Base-by-base conservation (phyloP, 345 rosid species). In the Eucalyptus regnans region DNA sequence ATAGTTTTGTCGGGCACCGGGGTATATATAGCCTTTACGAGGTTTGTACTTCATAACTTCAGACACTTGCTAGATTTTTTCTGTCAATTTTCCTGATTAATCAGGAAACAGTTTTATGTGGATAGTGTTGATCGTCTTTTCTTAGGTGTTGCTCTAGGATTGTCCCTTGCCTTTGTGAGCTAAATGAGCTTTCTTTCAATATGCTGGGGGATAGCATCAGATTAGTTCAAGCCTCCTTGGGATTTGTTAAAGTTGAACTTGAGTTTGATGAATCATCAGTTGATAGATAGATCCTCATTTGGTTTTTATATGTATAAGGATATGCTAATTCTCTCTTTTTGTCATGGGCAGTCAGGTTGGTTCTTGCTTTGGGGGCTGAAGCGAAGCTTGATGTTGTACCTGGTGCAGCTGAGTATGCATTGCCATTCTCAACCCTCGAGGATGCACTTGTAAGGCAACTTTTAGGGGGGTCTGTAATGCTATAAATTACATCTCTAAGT, bases 331-430 rank as follows among this genome's bases (percentile, higher is more conserved):
- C 62, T 52, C 48, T 88, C 90, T 88, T 90, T 89, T 95, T 91
- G 81, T 93, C 89, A 86, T 93, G 98, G 98, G 92, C 98, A 96
- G 99, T 94, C 93, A 96, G 99, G 99, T 91, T 97, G 98, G 99
- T 97, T 93, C 98, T 97, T 95, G 97, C 99, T 94, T 93, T 97
- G 93, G 99, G 99, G 81, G 96, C 99, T 95, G 97, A 95, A 94
- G 76, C 97, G 66, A 96, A 94, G 89, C 96, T 96, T 87, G 98
- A 96, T 91, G 89, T 93, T 92, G 94, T 95, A 86, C 98, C 99
- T 3, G 99, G 99, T 54, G 99, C 99, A 89, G 93, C 91, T 91
- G 97, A 96, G 91, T 96, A 90, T 94, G 99, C 99, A 85, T 91
- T 96, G 88, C 98, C 99, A 60, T 97, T 97, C 88, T 96, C 96